A percentile compares a stretch with the other conserved stretches of the same genome.
These are phyloP conservation scores for Monosporascus ibericus DNA, from an alignment of 2,329 filamentous ascomycete species.

Conservation along the genomic window DNA sequence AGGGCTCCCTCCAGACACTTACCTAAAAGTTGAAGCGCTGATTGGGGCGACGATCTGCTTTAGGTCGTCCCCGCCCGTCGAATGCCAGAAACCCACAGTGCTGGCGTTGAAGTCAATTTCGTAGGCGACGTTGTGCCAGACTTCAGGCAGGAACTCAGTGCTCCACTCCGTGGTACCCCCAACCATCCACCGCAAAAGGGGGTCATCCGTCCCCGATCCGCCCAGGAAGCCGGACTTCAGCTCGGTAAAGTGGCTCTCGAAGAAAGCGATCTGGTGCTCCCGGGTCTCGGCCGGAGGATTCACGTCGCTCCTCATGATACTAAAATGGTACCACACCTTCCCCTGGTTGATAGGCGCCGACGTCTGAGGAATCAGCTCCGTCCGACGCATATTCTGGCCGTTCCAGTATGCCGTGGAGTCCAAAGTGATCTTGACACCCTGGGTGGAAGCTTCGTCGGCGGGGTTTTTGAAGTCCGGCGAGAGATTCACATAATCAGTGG, in stretches of 20 bases:
- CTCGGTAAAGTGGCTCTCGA: constrained; percentile 70
- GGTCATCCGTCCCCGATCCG: constrained; percentile 40
- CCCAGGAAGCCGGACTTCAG: constrained; percentile 61
- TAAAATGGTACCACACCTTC: constrained; percentile 68
- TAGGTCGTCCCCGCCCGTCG: constrained; percentile 52
- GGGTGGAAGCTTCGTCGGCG: constrained; percentile 51
- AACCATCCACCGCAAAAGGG: constrained; percentile 59
- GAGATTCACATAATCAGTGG: constrained; percentile 55
- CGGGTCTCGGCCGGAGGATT: constrained; percentile 57
- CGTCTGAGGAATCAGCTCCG: constrained; percentile 68
- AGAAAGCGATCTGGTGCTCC: constrained; percentile 61
- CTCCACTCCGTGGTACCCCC: constrained; percentile 57
- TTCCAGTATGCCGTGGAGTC: constrained; percentile 62
- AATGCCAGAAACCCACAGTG: constrained; percentile 65
- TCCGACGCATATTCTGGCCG: constrained; percentile 65
- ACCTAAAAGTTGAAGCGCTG: constrained; percentile 42
- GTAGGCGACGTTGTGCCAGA: constrained; percentile 73
- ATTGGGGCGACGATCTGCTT: constrained; percentile 55
- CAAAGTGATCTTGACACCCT: constrained; percentile 65
- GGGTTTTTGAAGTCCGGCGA: constrained; percentile 57
- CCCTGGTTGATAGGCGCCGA: constrained; percentile 58
- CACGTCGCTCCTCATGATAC: constrained; percentile 49
- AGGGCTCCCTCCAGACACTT: no score
- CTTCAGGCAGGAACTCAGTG: constrained; percentile 51
- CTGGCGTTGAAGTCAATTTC: constrained; percentile 61